These are phyloP conservation scores for Magnaporthiopsis poae DNA, from an alignment of 2,329 filamentous ascomycete genomes.

Conservation along the genomic window DNA sequence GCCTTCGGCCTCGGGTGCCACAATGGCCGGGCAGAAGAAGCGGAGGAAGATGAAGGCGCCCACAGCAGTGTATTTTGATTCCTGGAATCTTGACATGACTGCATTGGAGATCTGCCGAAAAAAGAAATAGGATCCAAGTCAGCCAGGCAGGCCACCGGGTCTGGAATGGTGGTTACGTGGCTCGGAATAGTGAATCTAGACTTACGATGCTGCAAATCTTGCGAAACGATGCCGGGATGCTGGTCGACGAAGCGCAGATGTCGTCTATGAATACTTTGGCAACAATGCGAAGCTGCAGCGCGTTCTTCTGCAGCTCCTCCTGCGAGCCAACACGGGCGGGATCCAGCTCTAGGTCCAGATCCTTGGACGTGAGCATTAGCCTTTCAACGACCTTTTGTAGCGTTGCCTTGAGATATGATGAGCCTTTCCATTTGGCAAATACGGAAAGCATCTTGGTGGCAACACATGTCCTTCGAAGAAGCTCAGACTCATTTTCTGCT, in stretches of 20 bases:
- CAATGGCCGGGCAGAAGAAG: slow-evolving; percentile 64
- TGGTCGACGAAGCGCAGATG: slow-evolving; percentile 53
- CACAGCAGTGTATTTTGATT: slow-evolving; percentile 63
- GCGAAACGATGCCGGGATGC: slow-evolving; percentile 54
- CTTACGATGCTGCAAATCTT: slow-evolving; percentile 58
- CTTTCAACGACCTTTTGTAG: slow-evolving; percentile 58
- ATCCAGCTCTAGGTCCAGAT: slow-evolving; percentile 59
- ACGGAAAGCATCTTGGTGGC: slow-evolving; percentile 64
- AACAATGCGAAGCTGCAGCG: slow-evolving; percentile 54
- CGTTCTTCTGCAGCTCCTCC: slow-evolving; percentile 58
- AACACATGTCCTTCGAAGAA: slow-evolving; percentile 58
- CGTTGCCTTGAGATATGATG: slow-evolving; percentile 51
- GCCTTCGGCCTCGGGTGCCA: slow-evolving; percentile 58
- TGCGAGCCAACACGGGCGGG: slow-evolving; percentile 47
- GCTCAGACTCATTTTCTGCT: slow-evolving; percentile 57
- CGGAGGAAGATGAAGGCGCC: slow-evolving; percentile 62
- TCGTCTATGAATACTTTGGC: slow-evolving; percentile 64
- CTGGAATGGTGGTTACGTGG: too few species aligned
- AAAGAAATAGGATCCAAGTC: background rate
- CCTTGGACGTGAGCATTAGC: slow-evolving; percentile 56
- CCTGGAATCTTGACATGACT: slow-evolving; percentile 55
- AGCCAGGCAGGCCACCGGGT: background rate
- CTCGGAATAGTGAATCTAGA: slow-evolving; percentile 9
- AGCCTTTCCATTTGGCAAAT: slow-evolving; percentile 63
- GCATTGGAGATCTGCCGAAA: slow-evolving; percentile 44